Evolutionary conservation across 768 basidiomycete genomes (phyloP).

Genomic region (Russula abietina): DNA sequence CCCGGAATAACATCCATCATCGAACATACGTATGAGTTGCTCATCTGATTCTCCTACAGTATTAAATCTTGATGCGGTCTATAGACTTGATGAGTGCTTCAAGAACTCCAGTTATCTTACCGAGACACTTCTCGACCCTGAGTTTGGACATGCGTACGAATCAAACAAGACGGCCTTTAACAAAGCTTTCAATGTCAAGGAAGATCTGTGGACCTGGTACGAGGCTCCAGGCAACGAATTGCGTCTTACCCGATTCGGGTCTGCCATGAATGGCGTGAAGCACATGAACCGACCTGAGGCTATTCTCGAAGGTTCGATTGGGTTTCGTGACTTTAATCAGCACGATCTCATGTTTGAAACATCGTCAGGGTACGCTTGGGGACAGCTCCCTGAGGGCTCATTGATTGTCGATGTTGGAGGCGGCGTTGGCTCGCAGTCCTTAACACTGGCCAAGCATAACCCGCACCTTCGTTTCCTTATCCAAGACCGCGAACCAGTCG

Average conservation of each 20-base stretch:
- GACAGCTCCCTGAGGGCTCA: constrained; percentile 1
- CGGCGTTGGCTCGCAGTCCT: too few species aligned
- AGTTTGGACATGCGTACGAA: too few species aligned
- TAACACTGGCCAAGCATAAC: not conserved
- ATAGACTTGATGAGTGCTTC: constrained; percentile 13
- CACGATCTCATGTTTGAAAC: not conserved
- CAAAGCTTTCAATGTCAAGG: constrained; percentile 5
- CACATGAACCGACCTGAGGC: not conserved
- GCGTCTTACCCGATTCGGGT: constrained; percentile 4
- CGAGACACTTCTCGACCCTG: too few species aligned
- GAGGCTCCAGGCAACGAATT: constrained; percentile 13
- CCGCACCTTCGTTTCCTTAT: constrained; percentile 12
- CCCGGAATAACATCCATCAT: constrained; percentile 24
- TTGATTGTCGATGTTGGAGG: too few species aligned
- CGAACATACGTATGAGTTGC: constrained; percentile 17
- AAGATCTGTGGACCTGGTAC: too few species aligned
- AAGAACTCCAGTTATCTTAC: too few species aligned
- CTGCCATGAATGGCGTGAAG: constrained; percentile 10
- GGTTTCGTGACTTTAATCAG: not conserved
- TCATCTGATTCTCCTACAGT: not conserved
- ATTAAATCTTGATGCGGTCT: not conserved
- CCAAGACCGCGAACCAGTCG: constrained; percentile 18
- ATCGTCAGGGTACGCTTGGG: constrained; percentile 7
- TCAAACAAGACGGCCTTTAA: constrained; percentile 8
- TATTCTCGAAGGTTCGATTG: not conserved